These are phyloP conservation scores for Ophiosphaerella korrae DNA, from an alignment of 2,329 filamentous ascomycete genomes.

Conservation along the genomic window DNA sequence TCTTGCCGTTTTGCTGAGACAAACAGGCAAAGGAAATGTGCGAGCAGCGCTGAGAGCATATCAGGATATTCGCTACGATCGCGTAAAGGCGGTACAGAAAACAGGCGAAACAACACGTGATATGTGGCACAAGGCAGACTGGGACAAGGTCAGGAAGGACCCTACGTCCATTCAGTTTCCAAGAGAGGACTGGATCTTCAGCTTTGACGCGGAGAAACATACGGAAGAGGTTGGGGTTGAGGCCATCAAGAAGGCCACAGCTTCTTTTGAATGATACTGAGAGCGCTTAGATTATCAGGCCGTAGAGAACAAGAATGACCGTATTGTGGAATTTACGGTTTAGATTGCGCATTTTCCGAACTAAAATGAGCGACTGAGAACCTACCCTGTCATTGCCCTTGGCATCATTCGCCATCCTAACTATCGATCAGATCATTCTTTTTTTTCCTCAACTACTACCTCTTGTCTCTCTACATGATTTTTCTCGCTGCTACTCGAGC, in stretches of 20 bases:
- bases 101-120: slow-evolving; percentile 42
- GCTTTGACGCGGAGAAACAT: slow-evolving; percentile 37
- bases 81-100: slow-evolving; percentile 42
- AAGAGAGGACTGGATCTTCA: slow-evolving; percentile 41
- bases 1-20: slow-evolving; percentile 30
- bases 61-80: slow-evolving; percentile 42
- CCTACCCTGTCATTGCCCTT: too few species aligned
- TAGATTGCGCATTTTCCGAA: too few species aligned
- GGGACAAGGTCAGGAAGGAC: slow-evolving; percentile 40
- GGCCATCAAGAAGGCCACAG: slow-evolving; percentile 25
- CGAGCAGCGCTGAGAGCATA: slow-evolving; percentile 36
- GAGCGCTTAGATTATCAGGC: neutral
- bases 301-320: neutral
- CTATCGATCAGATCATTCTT: neutral
- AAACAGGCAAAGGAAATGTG: slow-evolving; percentile 39
- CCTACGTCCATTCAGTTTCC: slow-evolving; percentile 37
- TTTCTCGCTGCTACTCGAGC: slow-evolving; percentile 26
- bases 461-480: slow-evolving; percentile 15
- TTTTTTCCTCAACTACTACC: slow-evolving; percentile 7
- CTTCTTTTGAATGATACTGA: neutral
- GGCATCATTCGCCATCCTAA: too few species aligned
- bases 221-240: slow-evolving; percentile 37
- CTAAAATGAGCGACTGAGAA: too few species aligned
- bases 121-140: slow-evolving; percentile 44
- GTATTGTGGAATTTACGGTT: too few species aligned